A percentile compares a stretch with the other conserved stretches of the same genome.
Evolutionary conservation across 345 rosid genomes (phyloP).

Genomic region (Lagerstroemia speciosa): DNA sequence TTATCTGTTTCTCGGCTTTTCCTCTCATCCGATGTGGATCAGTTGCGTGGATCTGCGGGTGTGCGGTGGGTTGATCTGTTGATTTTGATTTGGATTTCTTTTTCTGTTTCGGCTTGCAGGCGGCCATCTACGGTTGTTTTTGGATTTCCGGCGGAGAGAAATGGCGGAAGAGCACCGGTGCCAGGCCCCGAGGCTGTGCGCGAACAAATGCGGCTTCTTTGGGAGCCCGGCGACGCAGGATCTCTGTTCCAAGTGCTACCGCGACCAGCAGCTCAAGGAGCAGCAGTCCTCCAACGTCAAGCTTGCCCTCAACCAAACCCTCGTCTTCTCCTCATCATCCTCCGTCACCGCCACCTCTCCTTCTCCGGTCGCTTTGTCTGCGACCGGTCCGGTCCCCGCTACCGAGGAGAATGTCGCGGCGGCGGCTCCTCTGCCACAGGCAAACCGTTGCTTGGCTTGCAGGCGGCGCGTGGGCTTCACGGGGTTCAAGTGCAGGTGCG

Average conservation of each 20-base stretch:
- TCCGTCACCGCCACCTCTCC: neutral
- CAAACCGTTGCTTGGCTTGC: slow-evolving; percentile 59
- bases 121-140: neutral
- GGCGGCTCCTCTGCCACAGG: slow-evolving; percentile 14
- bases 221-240: slow-evolving; percentile 71
- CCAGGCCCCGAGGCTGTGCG: slow-evolving; percentile 60
- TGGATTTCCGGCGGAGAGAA: neutral
- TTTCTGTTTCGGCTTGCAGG: neutral
- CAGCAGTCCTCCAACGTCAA: slow-evolving; percentile 54
- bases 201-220: slow-evolving; percentile 82
- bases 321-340: slow-evolving; percentile 22
- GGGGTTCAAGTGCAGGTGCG: slow-evolving; percentile 85
- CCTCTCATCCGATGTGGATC: too few species aligned
- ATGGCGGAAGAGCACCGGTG: slow-evolving; percentile 92
- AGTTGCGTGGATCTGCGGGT: neutral
- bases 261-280: slow-evolving; percentile 54
- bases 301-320: slow-evolving; percentile 44
- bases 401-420: neutral
- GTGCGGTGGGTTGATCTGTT: neutral
- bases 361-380: neutral
- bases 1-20: neutral
- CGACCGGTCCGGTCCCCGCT: slow-evolving; percentile 10
- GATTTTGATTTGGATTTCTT: neutral
- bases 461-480: slow-evolving; percentile 78
- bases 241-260: slow-evolving; percentile 74